Evolutionary conservation across 73 alveolate genomes (phyloP), one percentile per base, ranked within the genome.

Genomic region (Paramecium bursaria): DNA sequence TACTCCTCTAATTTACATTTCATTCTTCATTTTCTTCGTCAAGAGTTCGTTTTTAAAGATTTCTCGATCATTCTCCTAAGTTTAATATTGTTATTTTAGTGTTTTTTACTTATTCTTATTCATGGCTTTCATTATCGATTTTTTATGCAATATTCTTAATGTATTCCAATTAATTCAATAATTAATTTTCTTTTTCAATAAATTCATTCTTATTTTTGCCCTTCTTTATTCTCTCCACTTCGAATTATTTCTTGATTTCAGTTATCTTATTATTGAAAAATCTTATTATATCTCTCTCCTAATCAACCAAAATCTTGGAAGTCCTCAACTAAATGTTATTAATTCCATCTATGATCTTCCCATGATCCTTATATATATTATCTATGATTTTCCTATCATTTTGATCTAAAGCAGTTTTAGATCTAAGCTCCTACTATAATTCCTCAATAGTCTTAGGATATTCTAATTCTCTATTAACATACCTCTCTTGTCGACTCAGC

Each of bases 381-480:
- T 79, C 89, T 82, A 79, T 79, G 44, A 53, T 54, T 53, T 55
- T 79, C 15, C 85, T 46, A 44, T 79, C 89, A 35, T 73, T 73
- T 39, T 53, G 46, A 79, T 79, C 89, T 11, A 79, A 42, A 15
- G 76, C 89, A 1, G 89, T 73, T 27, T 79, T 79, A 23, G 53
- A 29, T 26, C 89, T 57, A 5, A 92, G 85, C 67, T 80, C 85
- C 22, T 51, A 17, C 42, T 92, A 86, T 29, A 92, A 85, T 26
- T 90, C 91, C 50, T 85, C 95, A 48, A 92, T 92, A 5, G 95
- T 92, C 73, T 90, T 90, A 39, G 94, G 75, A 75, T 90, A 92
- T 39, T 92, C 97, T 25, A 90, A 88, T 90, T 92, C 97, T 74
- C 97, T 50, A 26, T 87, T 86, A 25, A 92, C 92, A 77, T 90